Percentiles rank a stretch among this genome's conserved stretches.
Evolutionary conservation across 2,329 filamentous ascomycete genomes (phyloP).

Genomic region (Arthrobotrys conoides): DNA sequence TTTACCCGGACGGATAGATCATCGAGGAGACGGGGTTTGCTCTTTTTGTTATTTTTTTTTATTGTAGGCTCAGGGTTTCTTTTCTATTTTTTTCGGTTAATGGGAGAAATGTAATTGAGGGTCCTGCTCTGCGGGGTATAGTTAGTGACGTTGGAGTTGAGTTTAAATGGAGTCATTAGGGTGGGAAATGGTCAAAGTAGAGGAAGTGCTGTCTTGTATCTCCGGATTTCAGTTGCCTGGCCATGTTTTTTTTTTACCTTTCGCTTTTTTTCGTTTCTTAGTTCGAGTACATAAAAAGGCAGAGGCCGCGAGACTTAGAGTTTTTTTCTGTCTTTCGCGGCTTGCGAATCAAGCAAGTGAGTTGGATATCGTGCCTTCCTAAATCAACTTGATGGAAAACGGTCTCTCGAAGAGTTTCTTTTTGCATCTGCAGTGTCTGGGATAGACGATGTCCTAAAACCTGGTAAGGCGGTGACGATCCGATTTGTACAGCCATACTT

Average conservation of each 20-base stretch:
- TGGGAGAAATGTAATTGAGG: conserved; percentile 33
- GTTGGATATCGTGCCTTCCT: conserved; percentile 38
- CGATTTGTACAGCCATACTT: conserved; percentile 33
- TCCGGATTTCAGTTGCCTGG: conserved; percentile 45
- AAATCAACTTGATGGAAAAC: conserved; percentile 52
- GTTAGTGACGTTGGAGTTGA: conserved; percentile 3
- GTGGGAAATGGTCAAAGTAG: conserved; percentile 11
- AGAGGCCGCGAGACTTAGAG: conserved; percentile 9
- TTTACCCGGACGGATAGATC: conserved; percentile 56
- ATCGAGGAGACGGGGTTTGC: conserved; percentile 7
- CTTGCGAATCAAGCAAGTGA: conserved; percentile 50
- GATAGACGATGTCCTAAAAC: conserved; percentile 58
- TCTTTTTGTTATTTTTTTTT: conserved; percentile 1
- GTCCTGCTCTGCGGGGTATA: conserved; percentile 51
- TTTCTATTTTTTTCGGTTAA: background rate
- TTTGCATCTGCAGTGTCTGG: conserved; percentile 45
- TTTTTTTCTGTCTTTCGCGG: conserved; percentile 14
- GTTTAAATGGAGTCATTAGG: conserved; percentile 25
- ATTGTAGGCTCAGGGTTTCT: background rate
- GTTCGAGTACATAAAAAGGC: conserved; percentile 11
- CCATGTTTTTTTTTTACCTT: background rate
- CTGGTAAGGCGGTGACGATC: conserved; percentile 56
- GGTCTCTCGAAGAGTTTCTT: conserved; percentile 37
- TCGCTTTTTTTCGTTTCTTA: background rate
- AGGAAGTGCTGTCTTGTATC: conserved; percentile 3